phyloP scores from a whole-genome alignment of 2,329 filamentous ascomycete genomes.

The Hypoxylon sp. region DNA sequence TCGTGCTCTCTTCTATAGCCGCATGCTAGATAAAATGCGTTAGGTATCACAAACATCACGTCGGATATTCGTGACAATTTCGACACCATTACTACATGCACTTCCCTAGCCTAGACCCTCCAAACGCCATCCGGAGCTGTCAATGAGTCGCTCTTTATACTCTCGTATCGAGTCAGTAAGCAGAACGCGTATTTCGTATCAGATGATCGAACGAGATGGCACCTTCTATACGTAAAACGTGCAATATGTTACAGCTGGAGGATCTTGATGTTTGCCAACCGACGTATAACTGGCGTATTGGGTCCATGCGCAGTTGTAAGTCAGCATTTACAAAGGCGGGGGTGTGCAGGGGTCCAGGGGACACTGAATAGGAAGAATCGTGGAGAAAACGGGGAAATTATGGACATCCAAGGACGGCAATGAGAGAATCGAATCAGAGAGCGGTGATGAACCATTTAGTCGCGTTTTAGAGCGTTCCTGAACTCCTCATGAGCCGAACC shows the following conservation, averaged over 20 bases:
- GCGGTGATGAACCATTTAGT: conserved; percentile 1
- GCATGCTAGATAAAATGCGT: background rate
- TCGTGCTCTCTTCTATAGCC: conserved; percentile 4
- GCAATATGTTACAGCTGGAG: conserved; percentile 26
- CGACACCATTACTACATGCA: background rate
- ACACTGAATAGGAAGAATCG: conserved; percentile 18
- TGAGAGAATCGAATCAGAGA: conserved; percentile 30
- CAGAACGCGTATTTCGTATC: conserved; percentile 10
- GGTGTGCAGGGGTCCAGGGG: conserved; percentile 43
- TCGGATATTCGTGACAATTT: background rate
- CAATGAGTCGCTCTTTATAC: conserved; percentile 1
- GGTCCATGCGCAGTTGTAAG: conserved; percentile 25
- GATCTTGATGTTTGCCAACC: conserved; percentile 18
- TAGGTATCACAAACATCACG: background rate
- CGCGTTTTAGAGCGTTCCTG: conserved; percentile 15
- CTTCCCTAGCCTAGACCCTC: background rate
- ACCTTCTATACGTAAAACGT: conserved; percentile 25
- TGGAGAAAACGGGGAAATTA: conserved; percentile 39
- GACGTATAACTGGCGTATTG: background rate
- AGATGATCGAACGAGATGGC: conserved; percentile 14
- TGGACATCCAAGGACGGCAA: conserved; percentile 36
- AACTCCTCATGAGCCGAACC: conserved; percentile 29
- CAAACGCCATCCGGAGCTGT: background rate
- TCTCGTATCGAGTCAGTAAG: conserved; percentile 9
- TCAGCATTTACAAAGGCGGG: conserved; percentile 57